Percentiles rank a stretch among this genome's conserved stretches.
Evolutionary conservation across 768 basidiomycete species (phyloP).

Genomic region (Cystobasidium onofrii): DNA sequence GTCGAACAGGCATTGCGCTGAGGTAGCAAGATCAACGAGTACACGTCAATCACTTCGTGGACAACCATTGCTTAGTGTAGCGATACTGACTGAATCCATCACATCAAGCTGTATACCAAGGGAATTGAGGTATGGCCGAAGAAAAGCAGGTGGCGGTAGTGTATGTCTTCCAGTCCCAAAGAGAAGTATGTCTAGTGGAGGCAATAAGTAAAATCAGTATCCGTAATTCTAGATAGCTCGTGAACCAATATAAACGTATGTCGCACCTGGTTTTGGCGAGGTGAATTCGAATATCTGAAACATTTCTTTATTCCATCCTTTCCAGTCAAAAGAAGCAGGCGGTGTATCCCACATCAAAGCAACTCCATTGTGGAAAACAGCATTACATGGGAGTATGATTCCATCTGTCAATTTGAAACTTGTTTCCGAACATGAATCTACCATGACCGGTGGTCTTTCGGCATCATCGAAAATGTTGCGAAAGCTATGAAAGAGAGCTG

Average conservation of each 20-base stretch:
- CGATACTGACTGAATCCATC: constrained; percentile 65
- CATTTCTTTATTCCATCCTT: constrained; percentile 63
- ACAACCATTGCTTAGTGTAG: not conserved
- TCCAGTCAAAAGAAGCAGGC: constrained; percentile 50
- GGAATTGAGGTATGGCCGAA: constrained; percentile 61
- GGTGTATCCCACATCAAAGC: constrained; percentile 87
- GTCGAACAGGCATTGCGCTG: constrained; percentile 88
- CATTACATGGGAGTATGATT: constrained; percentile 64
- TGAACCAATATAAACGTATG: no score
- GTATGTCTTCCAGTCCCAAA: constrained; percentile 74
- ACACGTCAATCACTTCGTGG: not conserved
- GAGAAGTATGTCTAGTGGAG: constrained; percentile 84
- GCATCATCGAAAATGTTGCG: constrained; percentile 38
- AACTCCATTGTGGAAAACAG: constrained; percentile 74
- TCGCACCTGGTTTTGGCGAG: constrained; percentile 76
- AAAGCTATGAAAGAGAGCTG: constrained; percentile 30
- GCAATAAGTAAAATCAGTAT: no score
- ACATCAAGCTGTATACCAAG: constrained; percentile 81
- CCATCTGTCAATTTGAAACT: constrained; percentile 50
- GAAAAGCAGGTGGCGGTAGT: constrained; percentile 59
- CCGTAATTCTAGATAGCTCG: no score
- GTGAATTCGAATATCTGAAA: constrained; percentile 75
- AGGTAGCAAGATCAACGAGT: not conserved
- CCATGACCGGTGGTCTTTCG: constrained; percentile 33
- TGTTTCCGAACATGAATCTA: constrained; percentile 36